phyloP scores from a whole-genome alignment of 805 yeast species.

The Sugiyamaella lignohabitans region DNA sequence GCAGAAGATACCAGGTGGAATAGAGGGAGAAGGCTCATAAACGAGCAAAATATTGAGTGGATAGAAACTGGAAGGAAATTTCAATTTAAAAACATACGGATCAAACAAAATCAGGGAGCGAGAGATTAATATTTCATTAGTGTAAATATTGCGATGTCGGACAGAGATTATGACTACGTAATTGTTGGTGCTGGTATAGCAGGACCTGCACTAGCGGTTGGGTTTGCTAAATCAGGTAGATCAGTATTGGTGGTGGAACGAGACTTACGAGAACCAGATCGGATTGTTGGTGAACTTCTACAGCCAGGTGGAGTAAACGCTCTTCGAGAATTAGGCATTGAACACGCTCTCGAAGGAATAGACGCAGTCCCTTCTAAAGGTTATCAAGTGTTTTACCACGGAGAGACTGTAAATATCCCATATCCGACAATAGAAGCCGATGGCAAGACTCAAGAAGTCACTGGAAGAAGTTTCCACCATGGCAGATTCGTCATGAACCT shows the following conservation, averaged over 20 bases:
- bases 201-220: slow-evolving; percentile 90
- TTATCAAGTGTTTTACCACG: slow-evolving; percentile 67
- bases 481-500: slow-evolving; percentile 79
- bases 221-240: slow-evolving; percentile 84
- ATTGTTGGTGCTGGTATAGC: slow-evolving; percentile 98
- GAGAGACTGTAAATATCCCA: slow-evolving; percentile 50
- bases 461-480: slow-evolving; percentile 90
- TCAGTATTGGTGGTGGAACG: slow-evolving; percentile 73
- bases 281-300: slow-evolving; percentile 94
- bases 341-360: slow-evolving; percentile 61
- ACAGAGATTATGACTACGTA: slow-evolving; percentile 60
- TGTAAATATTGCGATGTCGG: no score
- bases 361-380: slow-evolving; percentile 76
- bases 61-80: no score
- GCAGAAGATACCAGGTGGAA: no score
- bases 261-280: slow-evolving; percentile 87
- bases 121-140: no score
- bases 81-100: no score
- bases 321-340: slow-evolving; percentile 74
- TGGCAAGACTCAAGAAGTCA: slow-evolving; percentile 5
- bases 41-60: no score
- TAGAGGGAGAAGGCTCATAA: no score
- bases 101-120: no score
- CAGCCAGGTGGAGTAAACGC: slow-evolving; percentile 97
- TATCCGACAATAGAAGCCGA: slow-evolving; percentile 44